Evolutionary conservation across 495 filamentous ascomycete genomes (phyloP).

Genomic region (Lasiosphaeris hirsuta): DNA sequence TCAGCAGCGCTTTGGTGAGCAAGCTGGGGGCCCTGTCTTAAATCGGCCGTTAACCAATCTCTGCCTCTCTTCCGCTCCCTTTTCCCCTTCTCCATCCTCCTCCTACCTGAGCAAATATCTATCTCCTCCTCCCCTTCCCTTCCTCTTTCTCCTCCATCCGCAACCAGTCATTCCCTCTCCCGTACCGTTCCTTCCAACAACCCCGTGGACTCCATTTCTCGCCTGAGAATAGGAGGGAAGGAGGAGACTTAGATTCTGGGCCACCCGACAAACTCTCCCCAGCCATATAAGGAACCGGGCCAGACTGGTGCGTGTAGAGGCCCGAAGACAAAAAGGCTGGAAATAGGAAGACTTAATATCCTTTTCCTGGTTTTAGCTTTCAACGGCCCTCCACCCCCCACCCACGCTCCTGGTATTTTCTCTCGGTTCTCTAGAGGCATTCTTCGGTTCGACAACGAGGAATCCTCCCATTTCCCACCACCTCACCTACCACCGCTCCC

Average conservation of each 20-base stretch:
- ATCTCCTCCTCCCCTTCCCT: conserved; percentile 50
- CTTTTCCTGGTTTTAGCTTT: conserved; percentile 16
- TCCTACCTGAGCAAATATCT: conserved; percentile 56
- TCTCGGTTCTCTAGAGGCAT: conserved; percentile 23
- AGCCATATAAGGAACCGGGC: conserved; percentile 30
- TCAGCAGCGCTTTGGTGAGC: conserved; percentile 22
- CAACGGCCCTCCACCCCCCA: conserved; percentile 16
- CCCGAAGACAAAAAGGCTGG: conserved; percentile 11
- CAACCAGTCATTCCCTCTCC: conserved; percentile 53
- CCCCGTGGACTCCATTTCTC: conserved; percentile 32
- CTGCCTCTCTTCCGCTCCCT: conserved; percentile 49
- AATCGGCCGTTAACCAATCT: conserved; percentile 49
- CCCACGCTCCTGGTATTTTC: conserved; percentile 16
- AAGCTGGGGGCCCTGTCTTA: conserved; percentile 47
- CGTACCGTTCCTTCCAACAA: conserved; percentile 45
- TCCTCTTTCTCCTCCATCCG: conserved; percentile 50
- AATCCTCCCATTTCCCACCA: conserved; percentile 26
- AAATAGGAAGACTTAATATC: conserved; percentile 15
- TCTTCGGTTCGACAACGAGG: conserved; percentile 39
- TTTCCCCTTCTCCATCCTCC: conserved; percentile 54
- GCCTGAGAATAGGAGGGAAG: conserved; percentile 39
- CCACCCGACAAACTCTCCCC: conserved; percentile 27
- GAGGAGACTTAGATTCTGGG: conserved; percentile 37
- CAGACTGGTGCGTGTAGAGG: conserved; percentile 22
- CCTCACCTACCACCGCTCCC: conserved; percentile 21